Evolutionary conservation across 2,329 filamentous ascomycete genomes (phyloP).

Genomic region (Aurifilum marmelostoma): DNA sequence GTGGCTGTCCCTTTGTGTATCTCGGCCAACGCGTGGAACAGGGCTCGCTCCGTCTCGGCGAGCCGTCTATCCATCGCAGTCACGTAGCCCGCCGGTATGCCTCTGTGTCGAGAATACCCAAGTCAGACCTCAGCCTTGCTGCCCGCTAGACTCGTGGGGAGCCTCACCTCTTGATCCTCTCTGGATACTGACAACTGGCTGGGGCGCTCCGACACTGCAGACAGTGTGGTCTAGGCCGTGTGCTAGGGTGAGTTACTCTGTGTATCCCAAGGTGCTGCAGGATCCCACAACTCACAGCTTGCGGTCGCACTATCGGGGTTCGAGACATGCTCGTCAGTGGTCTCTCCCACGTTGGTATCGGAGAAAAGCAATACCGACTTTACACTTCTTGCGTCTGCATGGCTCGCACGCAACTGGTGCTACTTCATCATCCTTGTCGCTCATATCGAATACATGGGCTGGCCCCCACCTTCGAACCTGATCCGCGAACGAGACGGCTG

Average conservation of each 20-base stretch:
- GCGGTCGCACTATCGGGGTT: slow-evolving; percentile 26
- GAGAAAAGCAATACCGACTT: slow-evolving; percentile 26
- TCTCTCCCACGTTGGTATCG: background rate
- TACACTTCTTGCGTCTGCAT: slow-evolving; percentile 28
- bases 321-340: slow-evolving; percentile 15
- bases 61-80: slow-evolving; percentile 30
- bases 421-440: slow-evolving; percentile 17
- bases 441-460: slow-evolving; percentile 11
- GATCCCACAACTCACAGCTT: slow-evolving; percentile 20
- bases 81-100: slow-evolving; percentile 31
- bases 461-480: too few relatives aligned
- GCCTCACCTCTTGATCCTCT: slow-evolving; percentile 23
- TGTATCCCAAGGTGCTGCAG: background rate
- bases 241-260: background rate
- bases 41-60: slow-evolving; percentile 30
- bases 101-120: slow-evolving; percentile 15
- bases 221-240: slow-evolving; percentile 18
- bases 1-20: slow-evolving; percentile 29
- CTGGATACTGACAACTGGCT: slow-evolving; percentile 18
- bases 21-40: slow-evolving; percentile 30
- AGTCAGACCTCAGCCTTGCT: background rate
- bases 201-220: slow-evolving; percentile 21
- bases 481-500: background rate
- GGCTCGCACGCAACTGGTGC: slow-evolving; percentile 25
- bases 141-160: background rate